Conservation (phyloP, 2,329 filamentous ascomycete genomes). For the Anthostomella pinea region DNA sequence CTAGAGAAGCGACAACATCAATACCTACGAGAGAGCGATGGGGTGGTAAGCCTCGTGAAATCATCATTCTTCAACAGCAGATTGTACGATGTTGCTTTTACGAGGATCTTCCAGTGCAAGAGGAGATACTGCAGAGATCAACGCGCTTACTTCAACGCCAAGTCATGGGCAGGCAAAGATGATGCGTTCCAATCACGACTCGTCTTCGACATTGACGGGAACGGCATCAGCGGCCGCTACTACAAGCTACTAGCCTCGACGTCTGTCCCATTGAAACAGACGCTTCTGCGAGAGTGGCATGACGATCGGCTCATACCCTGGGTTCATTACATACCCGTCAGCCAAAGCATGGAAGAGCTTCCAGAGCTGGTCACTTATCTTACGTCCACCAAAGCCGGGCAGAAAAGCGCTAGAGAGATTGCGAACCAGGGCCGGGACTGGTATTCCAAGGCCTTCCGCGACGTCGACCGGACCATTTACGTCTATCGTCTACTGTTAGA, state of each 20-base stretch:
- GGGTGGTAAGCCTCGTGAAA: constrained; percentile 12
- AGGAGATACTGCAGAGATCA: constrained; percentile 36
- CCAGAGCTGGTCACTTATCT: constrained; percentile 50
- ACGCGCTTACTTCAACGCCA: constrained; percentile 28
- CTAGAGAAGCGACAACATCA: constrained; percentile 21
- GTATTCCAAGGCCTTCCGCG: constrained; percentile 51
- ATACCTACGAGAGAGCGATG: constrained; percentile 32
- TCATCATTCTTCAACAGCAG: constrained; percentile 36
- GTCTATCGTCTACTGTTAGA: constrained; percentile 61
- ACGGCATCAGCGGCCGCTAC: constrained; percentile 53
- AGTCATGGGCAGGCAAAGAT: constrained; percentile 33
- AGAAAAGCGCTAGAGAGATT: constrained; percentile 45
- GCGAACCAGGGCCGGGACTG: constrained; percentile 54
- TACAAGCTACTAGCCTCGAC: constrained; percentile 48
- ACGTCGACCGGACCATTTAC: constrained; percentile 59
- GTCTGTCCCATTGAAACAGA: constrained; percentile 49
- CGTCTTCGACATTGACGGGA: constrained; percentile 54
- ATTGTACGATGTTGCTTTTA: constrained; percentile 45
- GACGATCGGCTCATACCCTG: constrained; percentile 54
- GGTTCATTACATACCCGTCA: constrained; percentile 56
- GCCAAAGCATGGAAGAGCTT: constrained; percentile 47
- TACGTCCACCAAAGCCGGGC: constrained; percentile 43
- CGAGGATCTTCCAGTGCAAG: constrained; percentile 44
- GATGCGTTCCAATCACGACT: constrained; percentile 38
- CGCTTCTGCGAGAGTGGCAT: constrained; percentile 55